Percentiles rank a stretch among this genome's conserved stretches.
Conservation (phyloP, 768 basidiomycete species). For the Suillus luteus region DNA sequence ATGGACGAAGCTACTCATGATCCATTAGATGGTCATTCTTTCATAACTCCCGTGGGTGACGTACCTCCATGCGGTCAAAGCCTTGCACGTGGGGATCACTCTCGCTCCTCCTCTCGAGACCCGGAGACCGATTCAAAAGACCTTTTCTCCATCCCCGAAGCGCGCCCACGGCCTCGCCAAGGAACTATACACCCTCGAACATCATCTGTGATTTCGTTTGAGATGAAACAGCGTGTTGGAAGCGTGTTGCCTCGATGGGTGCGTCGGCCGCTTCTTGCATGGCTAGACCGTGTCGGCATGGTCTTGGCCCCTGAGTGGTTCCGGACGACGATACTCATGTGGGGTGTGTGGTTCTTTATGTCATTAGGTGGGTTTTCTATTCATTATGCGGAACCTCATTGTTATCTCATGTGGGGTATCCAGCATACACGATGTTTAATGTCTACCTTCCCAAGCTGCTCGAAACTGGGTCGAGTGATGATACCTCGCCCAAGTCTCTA, state of each 20-base stretch:
- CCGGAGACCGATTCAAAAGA: conserved; percentile 22
- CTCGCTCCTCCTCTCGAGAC: conserved; percentile 18
- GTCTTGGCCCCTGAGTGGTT: conserved; percentile 78
- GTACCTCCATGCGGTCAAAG: conserved; percentile 26
- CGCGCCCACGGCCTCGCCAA: conserved; percentile 11
- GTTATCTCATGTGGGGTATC: not conserved
- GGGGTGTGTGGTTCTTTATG: conserved; percentile 77
- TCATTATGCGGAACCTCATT: not conserved
- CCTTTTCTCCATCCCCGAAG: not conserved
- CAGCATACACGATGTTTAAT: conserved; percentile 91
- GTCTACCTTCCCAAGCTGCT: conserved; percentile 86
- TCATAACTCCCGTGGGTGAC: conserved; percentile 29
- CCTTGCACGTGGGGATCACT: conserved; percentile 34
- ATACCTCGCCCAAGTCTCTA: conserved; percentile 43
- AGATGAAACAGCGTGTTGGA: conserved; percentile 41
- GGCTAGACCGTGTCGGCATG: conserved; percentile 66
- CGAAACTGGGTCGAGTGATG: conserved; percentile 46
- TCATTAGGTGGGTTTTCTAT: conserved; percentile 58
- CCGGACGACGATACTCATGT: conserved; percentile 75
- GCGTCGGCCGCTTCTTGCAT: conserved; percentile 61
- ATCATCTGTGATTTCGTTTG: conserved; percentile 44
- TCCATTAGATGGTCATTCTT: conserved; percentile 28
- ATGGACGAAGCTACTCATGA: conserved; percentile 31
- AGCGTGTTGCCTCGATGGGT: conserved; percentile 54
- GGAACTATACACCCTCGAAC: conserved; percentile 24